Base-by-base conservation (phyloP, 2,329 filamentous ascomycete genomes). In the Proliferodiscus dingleyae region DNA sequence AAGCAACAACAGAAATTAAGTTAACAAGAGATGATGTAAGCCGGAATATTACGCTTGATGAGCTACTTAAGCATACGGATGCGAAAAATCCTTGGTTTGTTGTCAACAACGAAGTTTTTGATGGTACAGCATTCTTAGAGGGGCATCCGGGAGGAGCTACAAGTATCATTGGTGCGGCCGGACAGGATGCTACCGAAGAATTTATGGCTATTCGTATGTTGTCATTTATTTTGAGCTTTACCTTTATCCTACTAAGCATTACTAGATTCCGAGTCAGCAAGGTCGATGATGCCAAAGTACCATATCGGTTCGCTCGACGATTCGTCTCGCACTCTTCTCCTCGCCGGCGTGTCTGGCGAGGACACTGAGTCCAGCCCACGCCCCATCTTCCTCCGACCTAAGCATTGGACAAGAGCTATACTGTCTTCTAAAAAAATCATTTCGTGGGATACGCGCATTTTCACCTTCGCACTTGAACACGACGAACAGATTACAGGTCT, bases 221-320 rank as follows among this genome's bases (percentile, higher is more conserved):
- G 11, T 28, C n/a, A 7, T 8, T 16, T 34, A 28, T 16, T 29
- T 19, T 28, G 4, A 30, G 3, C 19, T 10, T 13, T 21, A 46
- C 37, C 41, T n/a, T 37, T 24, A 24, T n/a, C 11, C 45, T 41
- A 32, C 61, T 68, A 55, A 66, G 48, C 50, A 41, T 29, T 45
- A n/a, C 46, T 60, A 91, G 88, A 95, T 64, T 90, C 85, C 63
- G 89, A 95, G 68, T 95, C 87, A 13, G 90, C 90, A 26, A 95
- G 94, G 68, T 77, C 75, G 15, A 95, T 95, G 89, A 89, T 96
- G 84, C 76, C 78, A 9, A 67, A 75, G 36, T 94, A 95, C 61
- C 89, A 96, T 64, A 81, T 96, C 53, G 90, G 90, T 41, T 81
- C 80, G 0, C 75, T 95, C 10, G 79, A 87, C 55, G 69, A 80